Evolutionary conservation across 257 asterid species (phyloP).

Genomic region (Nicotiana noctiflora): DNA sequence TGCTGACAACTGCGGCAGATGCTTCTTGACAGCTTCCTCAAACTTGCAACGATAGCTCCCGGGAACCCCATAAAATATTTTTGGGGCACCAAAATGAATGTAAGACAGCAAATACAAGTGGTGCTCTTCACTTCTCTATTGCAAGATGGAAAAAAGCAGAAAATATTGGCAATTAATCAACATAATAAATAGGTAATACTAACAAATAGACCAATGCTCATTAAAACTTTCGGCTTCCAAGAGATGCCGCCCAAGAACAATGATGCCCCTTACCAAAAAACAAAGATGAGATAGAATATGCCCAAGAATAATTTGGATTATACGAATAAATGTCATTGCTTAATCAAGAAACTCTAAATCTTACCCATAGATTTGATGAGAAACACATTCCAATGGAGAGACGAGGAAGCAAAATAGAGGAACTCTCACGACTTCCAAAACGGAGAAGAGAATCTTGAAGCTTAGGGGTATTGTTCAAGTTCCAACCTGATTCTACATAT

Average conservation of each 20-base stretch:
- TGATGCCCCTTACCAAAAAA: neutral
- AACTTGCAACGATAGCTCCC: constrained; percentile 51
- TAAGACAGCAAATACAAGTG: constrained; percentile 66
- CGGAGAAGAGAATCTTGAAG: constrained; percentile 73
- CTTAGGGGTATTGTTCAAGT: constrained; percentile 56
- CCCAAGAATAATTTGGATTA: neutral
- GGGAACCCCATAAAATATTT: constrained; percentile 72
- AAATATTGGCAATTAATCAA: constrained; percentile 15
- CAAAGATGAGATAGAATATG: neutral
- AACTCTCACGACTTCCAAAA: constrained; percentile 36
- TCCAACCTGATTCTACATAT: constrained; percentile 64
- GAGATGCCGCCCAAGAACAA: neutral
- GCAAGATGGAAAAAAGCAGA: constrained; percentile 24
- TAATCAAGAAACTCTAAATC: constrained; percentile 10
- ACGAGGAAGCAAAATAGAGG: constrained; percentile 43
- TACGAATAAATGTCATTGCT: neutral
- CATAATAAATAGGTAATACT: neutral
- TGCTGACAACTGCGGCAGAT: constrained; percentile 35
- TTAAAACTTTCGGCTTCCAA: neutral
- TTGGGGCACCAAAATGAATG: constrained; percentile 65
- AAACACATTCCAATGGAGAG: constrained; percentile 78
- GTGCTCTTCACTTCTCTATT: constrained; percentile 73
- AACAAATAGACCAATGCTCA: neutral
- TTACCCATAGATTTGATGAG: constrained; percentile 78
- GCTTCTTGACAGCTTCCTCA: constrained; percentile 50